Evolutionary conservation across 2,329 filamentous ascomycete species (phyloP).

Genomic region (Cylindrodendrum hubeiense): DNA sequence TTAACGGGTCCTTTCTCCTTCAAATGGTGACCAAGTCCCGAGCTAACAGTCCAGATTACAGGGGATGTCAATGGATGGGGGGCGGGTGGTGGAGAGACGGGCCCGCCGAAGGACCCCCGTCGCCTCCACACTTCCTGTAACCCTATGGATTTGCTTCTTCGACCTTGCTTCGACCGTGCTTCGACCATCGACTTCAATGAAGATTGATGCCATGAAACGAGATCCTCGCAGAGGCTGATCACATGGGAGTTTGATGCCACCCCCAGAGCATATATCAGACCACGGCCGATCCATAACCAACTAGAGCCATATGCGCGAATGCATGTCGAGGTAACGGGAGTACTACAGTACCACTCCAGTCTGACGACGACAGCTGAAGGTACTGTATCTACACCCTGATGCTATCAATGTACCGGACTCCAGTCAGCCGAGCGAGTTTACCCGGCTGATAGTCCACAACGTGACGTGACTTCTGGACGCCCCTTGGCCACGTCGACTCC

Average conservation of each 20-base stretch:
- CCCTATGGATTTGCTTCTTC: conserved; percentile 11
- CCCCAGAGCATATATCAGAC: not conserved
- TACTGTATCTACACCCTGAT: not conserved
- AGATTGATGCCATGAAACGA: conserved; percentile 1
- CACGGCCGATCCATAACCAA: not conserved
- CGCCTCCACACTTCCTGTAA: conserved; percentile 25
- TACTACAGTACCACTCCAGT: not conserved
- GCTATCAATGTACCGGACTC: conserved; percentile 6
- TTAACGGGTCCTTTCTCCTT: conserved; percentile 12
- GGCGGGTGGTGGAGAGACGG: conserved; percentile 20
- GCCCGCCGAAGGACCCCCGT: conserved; percentile 24
- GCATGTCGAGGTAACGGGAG: not conserved
- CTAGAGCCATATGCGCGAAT: not conserved
- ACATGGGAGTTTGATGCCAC: not conserved
- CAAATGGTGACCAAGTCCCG: conserved; percentile 20
- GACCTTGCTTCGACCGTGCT: conserved; percentile 18
- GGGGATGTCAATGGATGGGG: conserved; percentile 16
- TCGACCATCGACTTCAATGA: conserved; percentile 3
- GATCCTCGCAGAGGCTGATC: not conserved
- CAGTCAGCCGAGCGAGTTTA: conserved; percentile 21
- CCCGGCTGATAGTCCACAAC: conserved; percentile 16
- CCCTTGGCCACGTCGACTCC: conserved; percentile 24
- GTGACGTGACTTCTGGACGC: conserved; percentile 20
- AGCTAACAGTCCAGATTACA: conserved; percentile 20
- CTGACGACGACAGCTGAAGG: not conserved